Evolutionary conservation across 2,329 filamentous ascomycete species (phyloP), one percentile per base, ranked within the genome.

Genomic region (Fusarium miscanthi): DNA sequence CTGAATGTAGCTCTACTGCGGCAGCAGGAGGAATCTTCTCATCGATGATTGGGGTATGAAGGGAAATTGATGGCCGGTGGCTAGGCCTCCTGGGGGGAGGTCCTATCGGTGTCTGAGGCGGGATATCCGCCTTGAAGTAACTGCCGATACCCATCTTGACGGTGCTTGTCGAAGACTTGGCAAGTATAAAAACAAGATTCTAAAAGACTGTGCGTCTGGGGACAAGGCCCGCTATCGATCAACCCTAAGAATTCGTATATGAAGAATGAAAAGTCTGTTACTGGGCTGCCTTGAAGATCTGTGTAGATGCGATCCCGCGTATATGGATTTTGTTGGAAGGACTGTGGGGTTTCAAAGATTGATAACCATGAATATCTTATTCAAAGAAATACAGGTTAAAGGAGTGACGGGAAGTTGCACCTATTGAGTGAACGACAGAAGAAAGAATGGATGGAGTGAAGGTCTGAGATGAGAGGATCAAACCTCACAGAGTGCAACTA

Each of bases 111-210:
- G 54, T 41, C 64, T 75, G 68, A 35, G 63, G 69, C 17, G 63
- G 59, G 21, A 69, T 69, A 27, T 70, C 84, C 48, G 87, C 83
- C 82, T 88, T 90, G 84, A 92, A 91, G 76, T 92, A 92, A 78
- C 81, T 87, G 54, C 84, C 85, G 68, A 92, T 77, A 66, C 89
- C 90, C 90, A 92, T 92, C 46, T 63, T 81, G 77, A 58, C 27
- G 25, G 38, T 31, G 27, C n/a, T 58, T 40, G 33, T 43, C 49
- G 7, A 30, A 46, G 30, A n/a, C 13, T n/a, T 40, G 27, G 30
- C 13, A 27, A 41, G 10, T 41, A 19, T 6, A 38, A 35, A 43
- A 37, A 31, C 14, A 45, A 57, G 31, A 25, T 27, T n/a, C 23
- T 33, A 31, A 12, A 40, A 35, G 25, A 31, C 11, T 19, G 33